Conservation (phyloP, 2,329 filamentous ascomycete genomes). For the Leptographium flavum region DNA sequence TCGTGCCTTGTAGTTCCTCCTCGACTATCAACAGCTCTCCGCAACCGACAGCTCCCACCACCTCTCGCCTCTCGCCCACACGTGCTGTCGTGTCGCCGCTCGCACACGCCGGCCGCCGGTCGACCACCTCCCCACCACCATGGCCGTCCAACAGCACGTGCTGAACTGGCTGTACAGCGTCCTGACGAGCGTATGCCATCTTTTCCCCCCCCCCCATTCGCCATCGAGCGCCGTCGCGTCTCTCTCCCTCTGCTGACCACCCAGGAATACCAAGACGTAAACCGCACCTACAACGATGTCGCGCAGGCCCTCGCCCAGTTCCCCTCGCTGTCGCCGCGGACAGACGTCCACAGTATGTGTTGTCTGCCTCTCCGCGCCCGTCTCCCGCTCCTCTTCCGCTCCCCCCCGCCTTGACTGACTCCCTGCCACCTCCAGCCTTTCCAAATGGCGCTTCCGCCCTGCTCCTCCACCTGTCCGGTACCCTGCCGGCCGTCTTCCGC, state of each 20-base stretch:
- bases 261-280: conserved; percentile 87
- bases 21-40: no score
- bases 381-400: no score
- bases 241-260: background rate
- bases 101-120: no score
- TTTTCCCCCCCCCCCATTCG: background rate
- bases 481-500: conserved; percentile 80
- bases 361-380: no score
- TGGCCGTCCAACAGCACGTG: conserved; percentile 74
- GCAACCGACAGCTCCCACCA: no score
- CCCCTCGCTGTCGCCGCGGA: conserved; percentile 67
- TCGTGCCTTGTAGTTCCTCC: no score
- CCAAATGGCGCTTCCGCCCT: conserved; percentile 78
- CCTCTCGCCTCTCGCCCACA: no score
- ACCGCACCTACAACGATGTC: conserved; percentile 83
- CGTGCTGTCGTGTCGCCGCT: no score
- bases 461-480: conserved; percentile 74
- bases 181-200: conserved; percentile 50
- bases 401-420: conserved; percentile 1
- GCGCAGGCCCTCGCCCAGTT: conserved; percentile 69
- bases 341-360: conserved; percentile 80
- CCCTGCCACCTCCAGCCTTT: conserved; percentile 45
- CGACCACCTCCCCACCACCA: conserved; percentile 15
- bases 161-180: conserved; percentile 94
- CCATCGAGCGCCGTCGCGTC: background rate